Percentiles rank a stretch among this genome's conserved stretches.
Conservation (phyloP, 108 stramenopile genomes). For the Cyclostephanos tholiformis region DNA sequence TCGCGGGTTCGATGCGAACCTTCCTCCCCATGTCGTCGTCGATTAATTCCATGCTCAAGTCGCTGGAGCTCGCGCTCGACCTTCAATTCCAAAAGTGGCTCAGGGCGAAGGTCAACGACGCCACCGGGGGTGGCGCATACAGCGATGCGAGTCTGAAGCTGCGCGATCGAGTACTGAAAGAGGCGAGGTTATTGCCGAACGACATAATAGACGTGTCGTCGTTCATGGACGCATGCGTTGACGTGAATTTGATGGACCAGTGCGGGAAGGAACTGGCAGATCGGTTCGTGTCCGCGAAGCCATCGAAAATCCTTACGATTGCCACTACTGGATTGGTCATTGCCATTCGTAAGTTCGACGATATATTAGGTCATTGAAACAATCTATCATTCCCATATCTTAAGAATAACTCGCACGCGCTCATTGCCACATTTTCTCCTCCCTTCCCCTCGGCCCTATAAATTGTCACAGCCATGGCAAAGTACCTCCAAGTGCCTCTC, state of each 20-base stretch:
- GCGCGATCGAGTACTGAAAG: conserved; percentile 83
- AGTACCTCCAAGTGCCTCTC: conserved; percentile 80
- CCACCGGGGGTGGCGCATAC: conserved; percentile 36
- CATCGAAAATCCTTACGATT: conserved; percentile 86
- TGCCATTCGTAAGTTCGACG: conserved; percentile 59
- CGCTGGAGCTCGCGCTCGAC: conserved; percentile 68
- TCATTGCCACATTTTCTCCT: too few relatives aligned
- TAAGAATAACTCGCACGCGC: background rate
- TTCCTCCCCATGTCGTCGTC: conserved; percentile 75
- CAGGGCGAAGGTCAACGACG: conserved; percentile 54
- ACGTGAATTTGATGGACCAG: conserved; percentile 88
- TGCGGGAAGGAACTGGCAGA: conserved; percentile 82
- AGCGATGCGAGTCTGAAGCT: conserved; percentile 66
- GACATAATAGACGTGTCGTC: conserved; percentile 87
- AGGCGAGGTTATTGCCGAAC: conserved; percentile 84
- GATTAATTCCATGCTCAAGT: conserved; percentile 73
- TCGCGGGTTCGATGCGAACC: conserved; percentile 66
- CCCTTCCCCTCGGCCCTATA: background rate
- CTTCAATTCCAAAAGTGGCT: conserved; percentile 83
- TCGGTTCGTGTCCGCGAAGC: conserved; percentile 64
- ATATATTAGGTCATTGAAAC: background rate
- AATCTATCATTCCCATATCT: background rate
- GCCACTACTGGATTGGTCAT: conserved; percentile 89
- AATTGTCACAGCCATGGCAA: conserved; percentile 63
- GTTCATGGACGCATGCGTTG: conserved; percentile 87